Conservation (phyloP, 2,329 filamentous ascomycete species). For the Sporothrix mexicana region DNA sequence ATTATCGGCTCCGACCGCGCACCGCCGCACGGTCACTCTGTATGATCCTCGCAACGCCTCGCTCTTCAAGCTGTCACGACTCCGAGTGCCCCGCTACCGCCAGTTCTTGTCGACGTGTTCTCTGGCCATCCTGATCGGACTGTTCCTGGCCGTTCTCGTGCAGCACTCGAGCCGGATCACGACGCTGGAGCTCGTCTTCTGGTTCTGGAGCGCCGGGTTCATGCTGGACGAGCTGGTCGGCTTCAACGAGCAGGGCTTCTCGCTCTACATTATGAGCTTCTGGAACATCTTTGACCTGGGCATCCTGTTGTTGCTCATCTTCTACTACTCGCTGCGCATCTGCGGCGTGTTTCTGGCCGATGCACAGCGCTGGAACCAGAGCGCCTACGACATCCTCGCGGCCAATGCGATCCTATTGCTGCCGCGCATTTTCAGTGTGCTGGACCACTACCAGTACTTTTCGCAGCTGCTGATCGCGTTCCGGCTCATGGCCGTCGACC, state of each 20-base stretch:
- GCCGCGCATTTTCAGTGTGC: constrained; percentile 86
- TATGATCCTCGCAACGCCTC: constrained; percentile 93
- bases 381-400: constrained; percentile 93
- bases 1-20: constrained; percentile 39
- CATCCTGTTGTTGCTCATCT: constrained; percentile 81
- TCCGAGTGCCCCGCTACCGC: constrained; percentile 89
- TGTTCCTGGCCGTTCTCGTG: constrained; percentile 83
- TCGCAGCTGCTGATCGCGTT: constrained; percentile 94
- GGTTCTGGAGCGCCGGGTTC: constrained; percentile 97
- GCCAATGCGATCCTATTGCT: constrained; percentile 89
- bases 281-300: constrained; percentile 97
- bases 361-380: constrained; percentile 74
- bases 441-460: constrained; percentile 96
- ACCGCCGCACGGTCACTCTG: constrained; percentile 77
- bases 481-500: constrained; percentile 88
- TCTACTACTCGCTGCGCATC: constrained; percentile 87
- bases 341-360: constrained; percentile 87
- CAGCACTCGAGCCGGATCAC: constrained; percentile 81
- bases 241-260: constrained; percentile 96
- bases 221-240: constrained; percentile 96
- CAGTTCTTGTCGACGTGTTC: constrained; percentile 89
- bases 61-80: constrained; percentile 85
- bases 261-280: constrained; percentile 95
- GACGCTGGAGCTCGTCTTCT: constrained; percentile 84
- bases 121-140: constrained; percentile 79